These are phyloP conservation scores for Linum trigynum DNA, from an alignment of 345 rosid genomes.

Conservation along the genomic window DNA sequence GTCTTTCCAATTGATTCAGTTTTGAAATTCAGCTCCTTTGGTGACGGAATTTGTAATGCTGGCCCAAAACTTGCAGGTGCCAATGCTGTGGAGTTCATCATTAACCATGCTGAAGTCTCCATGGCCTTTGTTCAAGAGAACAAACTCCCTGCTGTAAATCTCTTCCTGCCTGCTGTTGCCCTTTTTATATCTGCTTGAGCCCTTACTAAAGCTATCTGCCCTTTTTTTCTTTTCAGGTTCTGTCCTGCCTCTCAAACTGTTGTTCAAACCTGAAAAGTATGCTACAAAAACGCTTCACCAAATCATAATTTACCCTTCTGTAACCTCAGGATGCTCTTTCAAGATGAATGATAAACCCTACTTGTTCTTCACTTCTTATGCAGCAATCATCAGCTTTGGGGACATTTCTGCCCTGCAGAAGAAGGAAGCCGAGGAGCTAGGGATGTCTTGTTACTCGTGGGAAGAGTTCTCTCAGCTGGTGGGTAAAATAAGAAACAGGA, in stretches of 20 bases:
- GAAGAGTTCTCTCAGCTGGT: constrained; percentile 58
- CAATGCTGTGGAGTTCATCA: constrained; percentile 83
- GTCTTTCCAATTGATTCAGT: background rate
- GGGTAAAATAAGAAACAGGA: background rate
- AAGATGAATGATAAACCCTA: background rate
- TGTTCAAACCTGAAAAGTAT: constrained; percentile 56
- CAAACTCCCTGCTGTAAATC: constrained; percentile 55
- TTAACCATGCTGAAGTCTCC: constrained; percentile 88
- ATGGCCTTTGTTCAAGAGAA: constrained; percentile 71
- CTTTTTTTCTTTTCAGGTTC: constrained; percentile 36
- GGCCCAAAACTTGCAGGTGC: constrained; percentile 39
- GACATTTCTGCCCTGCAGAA: constrained; percentile 45
- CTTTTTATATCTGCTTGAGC: background rate
- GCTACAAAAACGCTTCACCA: constrained; percentile 7
- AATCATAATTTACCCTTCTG: background rate
- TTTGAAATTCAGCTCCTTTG: background rate
- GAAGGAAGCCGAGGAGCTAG: constrained; percentile 61
- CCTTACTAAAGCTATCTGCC: background rate
- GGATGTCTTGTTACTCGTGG: constrained; percentile 78
- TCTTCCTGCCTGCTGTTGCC: background rate
- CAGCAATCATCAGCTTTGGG: constrained; percentile 77
- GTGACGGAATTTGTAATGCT: background rate
- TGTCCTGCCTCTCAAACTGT: constrained; percentile 62
- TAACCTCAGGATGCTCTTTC: background rate
- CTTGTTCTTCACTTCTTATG: background rate